phyloP scores from a whole-genome alignment of 1,284 basidiomycete species.

The Pascua sp. region DNA sequence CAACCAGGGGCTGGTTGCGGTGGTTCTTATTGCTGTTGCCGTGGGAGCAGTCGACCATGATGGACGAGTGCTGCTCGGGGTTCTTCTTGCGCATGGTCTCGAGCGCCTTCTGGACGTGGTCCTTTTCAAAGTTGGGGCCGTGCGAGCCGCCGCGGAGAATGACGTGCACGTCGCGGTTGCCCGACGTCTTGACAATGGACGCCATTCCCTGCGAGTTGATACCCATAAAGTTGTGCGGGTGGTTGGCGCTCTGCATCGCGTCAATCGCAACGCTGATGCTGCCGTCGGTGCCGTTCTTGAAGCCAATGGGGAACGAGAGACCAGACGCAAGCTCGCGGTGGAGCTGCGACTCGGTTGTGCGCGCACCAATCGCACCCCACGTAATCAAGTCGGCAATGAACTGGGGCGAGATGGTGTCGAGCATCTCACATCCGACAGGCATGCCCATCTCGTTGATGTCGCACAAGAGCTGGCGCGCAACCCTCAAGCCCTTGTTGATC shows the following conservation, averaged over 20 bases:
- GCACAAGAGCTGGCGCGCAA: slow-evolving; percentile 80
- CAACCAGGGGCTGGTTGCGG: slow-evolving; percentile 88
- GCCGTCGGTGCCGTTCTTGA: slow-evolving; percentile 99
- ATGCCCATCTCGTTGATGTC: slow-evolving; percentile 81
- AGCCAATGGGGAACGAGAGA: slow-evolving; percentile 57
- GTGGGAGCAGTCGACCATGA: slow-evolving; percentile 53
- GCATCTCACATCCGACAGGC: slow-evolving; percentile 82
- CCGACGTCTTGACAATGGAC: slow-evolving; percentile 90
- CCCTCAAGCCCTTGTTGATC: slow-evolving; percentile 94
- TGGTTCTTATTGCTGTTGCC: slow-evolving; percentile 92
- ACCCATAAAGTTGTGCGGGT: slow-evolving; percentile 96
- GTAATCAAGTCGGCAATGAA: slow-evolving; percentile 94
- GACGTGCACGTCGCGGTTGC: slow-evolving; percentile 87
- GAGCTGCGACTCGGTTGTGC: slow-evolving; percentile 94
- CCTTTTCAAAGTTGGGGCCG: slow-evolving; percentile 68
- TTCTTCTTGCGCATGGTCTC: slow-evolving; percentile 66
- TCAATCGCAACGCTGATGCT: slow-evolving; percentile 79
- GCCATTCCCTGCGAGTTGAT: slow-evolving; percentile 92
- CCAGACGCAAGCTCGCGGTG: slow-evolving; percentile 62
- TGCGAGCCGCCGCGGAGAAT: slow-evolving; percentile 85
- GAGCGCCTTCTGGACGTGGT: slow-evolving; percentile 70
- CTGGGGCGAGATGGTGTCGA: slow-evolving; percentile 65
- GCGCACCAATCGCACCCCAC: slow-evolving; percentile 96
- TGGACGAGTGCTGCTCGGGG: slow-evolving; percentile 43
- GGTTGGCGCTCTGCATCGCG: slow-evolving; percentile 87